Evolutionary conservation across 116 monocot species (phyloP).

Genomic region (Papilionanthe hybrid): DNA sequence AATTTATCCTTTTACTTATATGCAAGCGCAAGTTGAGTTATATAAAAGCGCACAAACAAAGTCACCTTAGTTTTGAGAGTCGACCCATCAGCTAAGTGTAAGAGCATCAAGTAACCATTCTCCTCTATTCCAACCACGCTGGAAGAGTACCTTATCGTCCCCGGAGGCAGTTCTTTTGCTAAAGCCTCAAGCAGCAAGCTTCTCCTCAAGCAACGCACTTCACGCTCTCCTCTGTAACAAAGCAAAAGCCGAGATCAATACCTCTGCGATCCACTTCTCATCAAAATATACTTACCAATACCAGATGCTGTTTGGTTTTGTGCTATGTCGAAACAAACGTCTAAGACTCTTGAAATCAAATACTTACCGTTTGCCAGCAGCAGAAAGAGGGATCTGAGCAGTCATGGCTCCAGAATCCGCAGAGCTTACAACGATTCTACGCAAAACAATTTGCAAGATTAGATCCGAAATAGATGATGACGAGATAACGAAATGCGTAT

Average conservation of each 20-base stretch:
- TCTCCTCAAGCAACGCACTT: slow-evolving; percentile 58
- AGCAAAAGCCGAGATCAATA: background rate
- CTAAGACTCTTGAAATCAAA: too few relatives aligned
- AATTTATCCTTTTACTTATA: background rate
- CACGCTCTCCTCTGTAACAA: slow-evolving; percentile 14
- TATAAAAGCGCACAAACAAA: too few relatives aligned
- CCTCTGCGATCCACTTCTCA: too few relatives aligned
- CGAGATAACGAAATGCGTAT: background rate
- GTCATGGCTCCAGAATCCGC: slow-evolving; percentile 14
- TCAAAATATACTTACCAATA: background rate
- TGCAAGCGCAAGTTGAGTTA: background rate
- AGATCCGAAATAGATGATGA: background rate
- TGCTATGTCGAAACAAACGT: too few relatives aligned
- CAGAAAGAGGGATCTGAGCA: background rate
- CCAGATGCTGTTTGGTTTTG: background rate
- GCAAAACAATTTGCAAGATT: background rate
- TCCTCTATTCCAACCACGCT: slow-evolving; percentile 59
- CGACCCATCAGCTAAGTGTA: slow-evolving; percentile 57
- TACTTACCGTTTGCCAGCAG: slow-evolving; percentile 2
- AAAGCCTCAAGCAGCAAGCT: slow-evolving; percentile 49
- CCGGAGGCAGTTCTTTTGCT: slow-evolving; percentile 40
- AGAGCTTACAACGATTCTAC: background rate
- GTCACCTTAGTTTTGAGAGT: slow-evolving; percentile 50
- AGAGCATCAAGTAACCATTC: slow-evolving; percentile 26
- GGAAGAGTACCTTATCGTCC: slow-evolving; percentile 55